Conservation (phyloP, 176 grass and related monocot genomes). For the Saccharum officinarum region DNA sequence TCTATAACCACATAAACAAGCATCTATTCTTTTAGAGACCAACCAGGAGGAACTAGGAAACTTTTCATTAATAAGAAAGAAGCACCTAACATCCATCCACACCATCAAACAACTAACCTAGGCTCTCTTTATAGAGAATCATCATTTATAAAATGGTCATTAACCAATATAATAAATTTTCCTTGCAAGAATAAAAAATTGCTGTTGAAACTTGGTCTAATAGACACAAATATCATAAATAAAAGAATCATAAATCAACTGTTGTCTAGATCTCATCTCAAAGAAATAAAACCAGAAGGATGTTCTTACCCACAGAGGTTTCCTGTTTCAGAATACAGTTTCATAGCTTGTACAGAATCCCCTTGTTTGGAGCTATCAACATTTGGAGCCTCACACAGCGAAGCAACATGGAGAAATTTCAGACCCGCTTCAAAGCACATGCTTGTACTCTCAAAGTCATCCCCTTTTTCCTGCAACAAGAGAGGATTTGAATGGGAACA, state of each 20-base stretch:
- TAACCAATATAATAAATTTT: conserved; percentile 20
- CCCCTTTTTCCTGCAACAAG: conserved; percentile 64
- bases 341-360: conserved; percentile 59
- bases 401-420: conserved; percentile 87
- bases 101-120: too few relatives aligned
- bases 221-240: conserved; percentile 17
- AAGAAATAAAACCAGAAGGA: conserved; percentile 18
- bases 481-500: conserved; percentile 21
- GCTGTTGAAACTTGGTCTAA: conserved; percentile 9
- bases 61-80: background rate
- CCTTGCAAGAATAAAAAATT: background rate
- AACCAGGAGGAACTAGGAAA: background rate
- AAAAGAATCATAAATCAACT: background rate
- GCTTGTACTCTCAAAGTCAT: conserved; percentile 62
- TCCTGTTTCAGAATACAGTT: conserved; percentile 86
- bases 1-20: conserved; percentile 8
- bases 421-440: conserved; percentile 91
- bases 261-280: conserved; percentile 2
- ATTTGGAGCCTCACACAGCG: conserved; percentile 66
- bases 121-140: background rate
- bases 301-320: conserved; percentile 83
- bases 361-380: conserved; percentile 71
- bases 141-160: background rate
- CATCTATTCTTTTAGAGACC: background rate
- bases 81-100: background rate